phyloP scores from a whole-genome alignment of 805 yeast species.

The Candida stauntonica region DNA sequence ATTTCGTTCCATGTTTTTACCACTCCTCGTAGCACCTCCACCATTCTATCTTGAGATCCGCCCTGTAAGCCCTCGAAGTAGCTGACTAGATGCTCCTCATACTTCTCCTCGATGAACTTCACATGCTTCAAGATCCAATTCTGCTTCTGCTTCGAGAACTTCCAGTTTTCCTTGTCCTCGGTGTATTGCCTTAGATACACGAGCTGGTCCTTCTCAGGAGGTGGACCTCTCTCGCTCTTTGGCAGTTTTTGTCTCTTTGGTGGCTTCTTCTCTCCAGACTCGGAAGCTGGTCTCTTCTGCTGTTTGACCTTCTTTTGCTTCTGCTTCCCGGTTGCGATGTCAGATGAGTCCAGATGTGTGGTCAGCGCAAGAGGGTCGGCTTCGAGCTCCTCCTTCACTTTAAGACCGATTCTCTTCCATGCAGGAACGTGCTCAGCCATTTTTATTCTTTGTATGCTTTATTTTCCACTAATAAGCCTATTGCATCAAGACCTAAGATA shows the following conservation, averaged over 20 bases:
- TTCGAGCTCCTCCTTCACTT: constrained; percentile 45
- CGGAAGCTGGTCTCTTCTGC: constrained; percentile 18
- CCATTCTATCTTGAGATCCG: constrained; percentile 56
- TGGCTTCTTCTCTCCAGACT: constrained; percentile 40
- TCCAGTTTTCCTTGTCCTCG: constrained; percentile 62
- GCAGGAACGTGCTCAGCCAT: constrained; percentile 54
- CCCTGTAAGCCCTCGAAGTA: constrained; percentile 68
- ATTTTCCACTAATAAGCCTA: too few relatives aligned
- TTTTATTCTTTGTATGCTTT: neutral
- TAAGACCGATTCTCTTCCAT: constrained; percentile 75
- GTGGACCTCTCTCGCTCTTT: constrained; percentile 59
- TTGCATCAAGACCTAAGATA: neutral
- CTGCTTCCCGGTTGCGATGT: constrained; percentile 38
- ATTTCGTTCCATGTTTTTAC: constrained; percentile 53
- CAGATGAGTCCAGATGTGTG: constrained; percentile 41
- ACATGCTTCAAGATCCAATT: constrained; percentile 76
- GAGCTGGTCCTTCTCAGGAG: constrained; percentile 75
- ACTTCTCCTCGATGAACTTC: constrained; percentile 45
- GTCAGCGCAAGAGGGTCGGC: constrained; percentile 43
- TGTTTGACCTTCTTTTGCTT: constrained; percentile 41
- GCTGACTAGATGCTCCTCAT: constrained; percentile 43
- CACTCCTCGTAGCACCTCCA: constrained; percentile 42
- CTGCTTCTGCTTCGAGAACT: constrained; percentile 82
- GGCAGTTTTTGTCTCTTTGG: constrained; percentile 71
- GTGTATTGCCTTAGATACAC: constrained; percentile 56